These are phyloP conservation scores for Aspergillus carlsbadensis DNA, from an alignment of 495 filamentous ascomycete species.

Conservation along the genomic window DNA sequence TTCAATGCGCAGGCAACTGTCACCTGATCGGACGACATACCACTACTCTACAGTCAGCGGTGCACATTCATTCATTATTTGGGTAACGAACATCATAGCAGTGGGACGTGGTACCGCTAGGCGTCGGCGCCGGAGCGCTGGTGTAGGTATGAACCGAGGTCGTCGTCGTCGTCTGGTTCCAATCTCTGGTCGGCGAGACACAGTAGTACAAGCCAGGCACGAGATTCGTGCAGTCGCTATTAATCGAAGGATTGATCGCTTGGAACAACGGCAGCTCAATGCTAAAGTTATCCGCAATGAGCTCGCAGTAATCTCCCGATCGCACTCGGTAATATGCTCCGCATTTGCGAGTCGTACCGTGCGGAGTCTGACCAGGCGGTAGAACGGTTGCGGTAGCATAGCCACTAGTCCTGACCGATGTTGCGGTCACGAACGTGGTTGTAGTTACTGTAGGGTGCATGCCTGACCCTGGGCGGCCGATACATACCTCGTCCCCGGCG, in stretches of 20 bases:
- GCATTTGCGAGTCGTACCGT: constrained; percentile 5
- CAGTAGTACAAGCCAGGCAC: constrained; percentile 13
- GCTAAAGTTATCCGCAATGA: constrained; percentile 3
- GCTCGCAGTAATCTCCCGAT: constrained; percentile 11
- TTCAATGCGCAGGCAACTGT: constrained; percentile 7
- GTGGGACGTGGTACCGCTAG: constrained; percentile 3
- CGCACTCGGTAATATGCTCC: constrained; percentile 9
- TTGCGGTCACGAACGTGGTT: background rate
- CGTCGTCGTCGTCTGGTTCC: constrained; percentile 9
- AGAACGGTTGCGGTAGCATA: constrained; percentile 7
- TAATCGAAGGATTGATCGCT: constrained; percentile 14
- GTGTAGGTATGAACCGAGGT: background rate
- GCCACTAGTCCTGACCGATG: background rate
- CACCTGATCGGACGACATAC: constrained; percentile 12
- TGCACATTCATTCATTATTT: background rate
- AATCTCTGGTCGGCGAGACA: constrained; percentile 4
- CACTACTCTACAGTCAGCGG: constrained; percentile 1
- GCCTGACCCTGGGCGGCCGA: background rate
- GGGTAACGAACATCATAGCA: constrained; percentile 2
- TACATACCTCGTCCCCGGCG: constrained; percentile 11
- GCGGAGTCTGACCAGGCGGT: background rate
- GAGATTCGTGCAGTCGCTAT: constrained; percentile 14
- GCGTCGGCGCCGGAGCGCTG: constrained; percentile 6
- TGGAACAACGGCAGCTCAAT: constrained; percentile 7
- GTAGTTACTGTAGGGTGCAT: background rate